phyloP scores from a whole-genome alignment of 164 flowering plant genomes.

The Sextonia rubra region DNA sequence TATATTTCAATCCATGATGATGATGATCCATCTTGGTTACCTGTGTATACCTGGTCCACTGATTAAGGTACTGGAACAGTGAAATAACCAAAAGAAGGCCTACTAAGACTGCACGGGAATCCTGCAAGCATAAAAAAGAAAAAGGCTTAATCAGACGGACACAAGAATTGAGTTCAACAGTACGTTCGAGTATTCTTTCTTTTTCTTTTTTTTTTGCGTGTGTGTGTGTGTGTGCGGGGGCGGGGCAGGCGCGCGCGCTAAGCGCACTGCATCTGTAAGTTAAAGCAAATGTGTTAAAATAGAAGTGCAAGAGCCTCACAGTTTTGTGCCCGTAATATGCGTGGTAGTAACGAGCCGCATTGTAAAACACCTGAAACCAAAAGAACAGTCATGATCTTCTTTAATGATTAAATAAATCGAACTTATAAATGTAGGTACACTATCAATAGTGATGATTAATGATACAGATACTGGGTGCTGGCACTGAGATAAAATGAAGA shows the following conservation, averaged over 20 bases:
- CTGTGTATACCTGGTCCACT: conserved; percentile 92
- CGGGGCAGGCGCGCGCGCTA: neutral
- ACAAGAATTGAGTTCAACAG: neutral
- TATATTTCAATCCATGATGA: neutral
- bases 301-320: conserved; percentile 41
- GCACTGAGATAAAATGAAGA: too few species aligned
- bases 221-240: too few species aligned
- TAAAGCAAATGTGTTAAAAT: neutral
- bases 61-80: conserved; percentile 81
- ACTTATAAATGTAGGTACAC: neutral
- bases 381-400: conserved; percentile 4
- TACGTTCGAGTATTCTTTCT: neutral
- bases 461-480: too few species aligned
- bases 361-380: conserved; percentile 77
- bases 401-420: neutral
- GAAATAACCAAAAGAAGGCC: conserved; percentile 83
- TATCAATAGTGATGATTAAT: neutral
- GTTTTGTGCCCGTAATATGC: conserved; percentile 97
- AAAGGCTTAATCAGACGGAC: conserved; percentile 1
- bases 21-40: conserved; percentile 33
- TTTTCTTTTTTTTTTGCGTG: neutral
- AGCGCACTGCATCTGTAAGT: neutral
- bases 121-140: conserved; percentile 38
- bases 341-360: conserved; percentile 83
- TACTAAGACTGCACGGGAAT: conserved; percentile 79